Base-by-base conservation (phyloP, 1,139 yeast genomes). In the Suhomyces atakaporum region DNA sequence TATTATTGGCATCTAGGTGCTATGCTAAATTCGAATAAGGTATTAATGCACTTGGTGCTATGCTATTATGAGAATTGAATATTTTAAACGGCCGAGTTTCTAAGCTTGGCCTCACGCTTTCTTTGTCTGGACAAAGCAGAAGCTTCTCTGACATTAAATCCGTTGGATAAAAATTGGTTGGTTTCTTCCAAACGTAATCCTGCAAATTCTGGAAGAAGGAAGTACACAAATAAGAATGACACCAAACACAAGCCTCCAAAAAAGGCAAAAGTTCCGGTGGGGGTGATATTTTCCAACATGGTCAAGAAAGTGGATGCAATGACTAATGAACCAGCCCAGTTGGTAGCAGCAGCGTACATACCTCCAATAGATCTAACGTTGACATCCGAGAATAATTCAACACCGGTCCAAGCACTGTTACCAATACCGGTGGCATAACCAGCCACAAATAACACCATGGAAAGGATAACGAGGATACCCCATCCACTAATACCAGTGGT, bases 381-480 rank as follows among this genome's bases (percentile, higher is more conserved):
- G 28, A 71, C 75, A 70, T 89, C 95, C 18, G 97, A 92, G 68
- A 90, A 88, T 52, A 89, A 69, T 63, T 90, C 98, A 36, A 92
- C 86, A 56, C 95, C 97, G 54, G 92, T 96, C 98, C 98, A 90
- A 33, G 98, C 97, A 42, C 88, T 90, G 58, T 90, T 88, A 62
- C 98, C 98, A 49, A 89, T 86, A 50, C 97, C 97, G 47, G 87
- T 70, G 28, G 97, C 96, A 58, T 89, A 90, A 43, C 84, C 81
- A 5, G 95, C 96, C 34, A 89, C 96, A 55, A 76, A 92, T 36
- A 79, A 60, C 50, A 90, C 87, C 88, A 89, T 88, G 44, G 88
- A 83, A 22, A 89, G 72, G 45, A 92, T 83, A 40, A 90, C 80
- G 9, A 88, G 81, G 45, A 85, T 77, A 10, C 96, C 95, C 96